These are phyloP conservation scores for Populus pruinosa DNA, from an alignment of 345 rosid genomes.

Conservation along the genomic window DNA sequence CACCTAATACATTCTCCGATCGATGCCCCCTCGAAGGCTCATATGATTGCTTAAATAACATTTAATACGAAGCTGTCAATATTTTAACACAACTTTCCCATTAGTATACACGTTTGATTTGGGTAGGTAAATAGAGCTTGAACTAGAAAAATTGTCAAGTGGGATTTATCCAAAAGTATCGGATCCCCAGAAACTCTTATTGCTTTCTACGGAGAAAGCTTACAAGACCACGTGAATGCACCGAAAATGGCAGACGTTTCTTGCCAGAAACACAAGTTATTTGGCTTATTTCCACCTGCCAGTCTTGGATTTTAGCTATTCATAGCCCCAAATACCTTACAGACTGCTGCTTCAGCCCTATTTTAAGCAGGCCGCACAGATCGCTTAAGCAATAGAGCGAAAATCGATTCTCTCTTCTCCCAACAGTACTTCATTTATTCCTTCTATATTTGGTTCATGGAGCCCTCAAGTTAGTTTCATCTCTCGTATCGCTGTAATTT, in stretches of 20 bases:
- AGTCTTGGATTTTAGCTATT: not conserved
- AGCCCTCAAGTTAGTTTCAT: too few species aligned
- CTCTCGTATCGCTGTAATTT: too few species aligned
- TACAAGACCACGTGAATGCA: not conserved
- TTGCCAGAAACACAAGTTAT: not conserved
- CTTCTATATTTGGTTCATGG: too few species aligned
- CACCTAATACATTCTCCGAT: conserved; percentile 22
- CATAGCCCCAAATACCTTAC: not conserved
- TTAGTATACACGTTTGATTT: not conserved
- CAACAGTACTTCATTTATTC: too few species aligned
- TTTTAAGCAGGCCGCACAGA: not conserved
- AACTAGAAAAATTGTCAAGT: not conserved
- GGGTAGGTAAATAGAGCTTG: not conserved
- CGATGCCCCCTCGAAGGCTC: not conserved
- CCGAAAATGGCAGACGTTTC: not conserved
- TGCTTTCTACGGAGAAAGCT: not conserved
- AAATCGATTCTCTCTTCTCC: too few species aligned
- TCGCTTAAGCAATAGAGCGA: not conserved
- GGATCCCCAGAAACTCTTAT: not conserved
- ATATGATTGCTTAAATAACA: conserved; percentile 12
- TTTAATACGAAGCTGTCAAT: not conserved
- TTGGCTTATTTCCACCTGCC: not conserved
- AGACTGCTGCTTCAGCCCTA: not conserved
- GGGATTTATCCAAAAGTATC: not conserved
- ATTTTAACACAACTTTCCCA: not conserved